phyloP scores from a whole-genome alignment of 1,284 basidiomycete species.

The Schizophyllum amplum region DNA sequence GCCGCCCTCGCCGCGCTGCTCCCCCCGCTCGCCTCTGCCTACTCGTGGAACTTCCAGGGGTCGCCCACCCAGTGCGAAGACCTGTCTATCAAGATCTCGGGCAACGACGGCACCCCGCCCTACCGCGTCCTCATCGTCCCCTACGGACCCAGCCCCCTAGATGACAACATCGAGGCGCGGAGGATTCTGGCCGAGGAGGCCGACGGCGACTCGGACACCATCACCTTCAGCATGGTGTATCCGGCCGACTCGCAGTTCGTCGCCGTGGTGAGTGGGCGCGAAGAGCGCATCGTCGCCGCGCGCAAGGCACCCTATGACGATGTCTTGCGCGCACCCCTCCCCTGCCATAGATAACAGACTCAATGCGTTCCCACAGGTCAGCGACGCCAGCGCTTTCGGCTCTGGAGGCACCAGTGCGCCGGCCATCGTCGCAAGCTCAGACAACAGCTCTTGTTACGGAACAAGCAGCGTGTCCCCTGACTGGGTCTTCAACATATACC shows the following conservation, averaged over 20 bases:
- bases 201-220: slow-evolving; percentile 27
- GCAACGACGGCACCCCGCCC: slow-evolving; percentile 47
- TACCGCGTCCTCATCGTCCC: slow-evolving; percentile 62
- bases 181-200: slow-evolving; percentile 52
- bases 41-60: slow-evolving; percentile 50
- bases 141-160: slow-evolving; percentile 50
- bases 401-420: slow-evolving; percentile 67
- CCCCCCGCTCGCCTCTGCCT: slow-evolving; percentile 29
- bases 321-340: neutral
- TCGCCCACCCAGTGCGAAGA: slow-evolving; percentile 57
- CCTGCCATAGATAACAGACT: neutral
- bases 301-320: neutral
- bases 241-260: slow-evolving; percentile 65
- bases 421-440: slow-evolving; percentile 43
- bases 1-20: slow-evolving; percentile 12
- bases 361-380: slow-evolving; percentile 39
- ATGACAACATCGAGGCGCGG: slow-evolving; percentile 55
- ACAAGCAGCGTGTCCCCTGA: slow-evolving; percentile 36
- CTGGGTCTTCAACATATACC: slow-evolving; percentile 55
- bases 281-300: too few relatives aligned
- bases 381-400: slow-evolving; percentile 61
- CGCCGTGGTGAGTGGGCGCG: slow-evolving; percentile 54
- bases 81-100: slow-evolving; percentile 46
- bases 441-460: slow-evolving; percentile 56
- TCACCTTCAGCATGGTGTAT: slow-evolving; percentile 55